Conservation (phyloP, 2,329 filamentous ascomycete genomes). For the Capronia americana region DNA sequence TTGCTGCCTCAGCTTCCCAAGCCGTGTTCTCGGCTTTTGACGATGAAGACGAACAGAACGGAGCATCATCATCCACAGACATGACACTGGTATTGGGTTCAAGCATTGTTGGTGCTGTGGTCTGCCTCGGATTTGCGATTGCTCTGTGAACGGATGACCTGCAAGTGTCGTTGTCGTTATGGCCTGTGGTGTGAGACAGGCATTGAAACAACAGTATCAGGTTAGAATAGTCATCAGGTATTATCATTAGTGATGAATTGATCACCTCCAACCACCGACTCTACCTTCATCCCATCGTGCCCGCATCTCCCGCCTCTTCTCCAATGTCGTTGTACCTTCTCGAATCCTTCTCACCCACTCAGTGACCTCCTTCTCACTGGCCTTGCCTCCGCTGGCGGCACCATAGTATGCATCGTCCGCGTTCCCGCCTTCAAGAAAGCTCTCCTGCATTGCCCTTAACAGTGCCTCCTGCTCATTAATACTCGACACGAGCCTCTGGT, state of each 20-base stretch:
- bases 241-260: constrained; percentile 21
- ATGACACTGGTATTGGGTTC: constrained; percentile 13
- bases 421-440: constrained; percentile 73
- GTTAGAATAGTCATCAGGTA: constrained; percentile 14
- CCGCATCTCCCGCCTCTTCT: constrained; percentile 83
- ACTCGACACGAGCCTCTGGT: constrained; percentile 77
- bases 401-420: constrained; percentile 48
- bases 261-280: constrained; percentile 89
- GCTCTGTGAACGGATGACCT: constrained; percentile 4
- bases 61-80: constrained; percentile 1
- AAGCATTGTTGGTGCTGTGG: constrained; percentile 18
- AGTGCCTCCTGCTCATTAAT: constrained; percentile 83
- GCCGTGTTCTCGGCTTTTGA: constrained; percentile 1
- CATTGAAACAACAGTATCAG: constrained; percentile 3
- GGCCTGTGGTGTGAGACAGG: background rate
- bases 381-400: constrained; percentile 54
- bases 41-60: background rate
- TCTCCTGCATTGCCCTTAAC: constrained; percentile 85
- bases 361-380: constrained; percentile 78
- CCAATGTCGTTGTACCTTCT: constrained; percentile 78
- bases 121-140: constrained; percentile 22
- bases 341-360: constrained; percentile 86
- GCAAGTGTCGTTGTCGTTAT: background rate
- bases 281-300: constrained; percentile 95
- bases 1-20: constrained; percentile 19